Base-by-base conservation (phyloP, 345 rosid species). In the Erucastrum elatum region DNA sequence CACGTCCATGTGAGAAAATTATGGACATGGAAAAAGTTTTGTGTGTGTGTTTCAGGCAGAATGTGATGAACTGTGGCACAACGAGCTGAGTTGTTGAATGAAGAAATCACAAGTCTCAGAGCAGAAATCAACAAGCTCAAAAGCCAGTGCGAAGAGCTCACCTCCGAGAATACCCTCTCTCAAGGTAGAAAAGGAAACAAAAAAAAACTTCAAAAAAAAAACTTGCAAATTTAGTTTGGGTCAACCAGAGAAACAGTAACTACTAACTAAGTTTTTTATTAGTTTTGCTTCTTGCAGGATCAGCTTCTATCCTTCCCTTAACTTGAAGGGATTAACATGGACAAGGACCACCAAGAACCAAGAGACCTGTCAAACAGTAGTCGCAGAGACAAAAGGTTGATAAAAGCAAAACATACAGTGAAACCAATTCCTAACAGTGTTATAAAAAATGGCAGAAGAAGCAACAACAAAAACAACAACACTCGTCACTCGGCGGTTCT, bases 21-120 rank as follows among this genome's bases (percentile, higher is more conserved):
- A 78, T 68, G 56, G 74, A 30, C 78, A 65, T 16, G 1, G 39
- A 67, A 60, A 34, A 62, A 11, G 35, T 75, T 37, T 68, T 39
- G 13, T 39, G 46, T 49, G 56, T 78, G 77, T 80, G 84, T 34
- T 77, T 82, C 84, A 95, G 99, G 99, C 97, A n/a, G 99, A 95
- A 84, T 95, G 98, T 71, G 99, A 95, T 69, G 99, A 91, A 79
- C 89, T n/a, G n/a, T 95, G 69, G 96, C 99, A 2, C 94, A 91
- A 77, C 90, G 88, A 8, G 98, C 98, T 21, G 98, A 91, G 15
- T 83, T 74, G 33, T 85, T 93, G 72, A 91, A 91, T 85, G 97
- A 88, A 79, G 99, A 95, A 84, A 93, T 91, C 85, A 81, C 88
- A 58, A 86, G 75, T 82, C 91, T 95, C 56, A 84, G 94, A 85